A percentile compares a stretch with the other conserved stretches of the same genome.
These are phyloP conservation scores for Periconia digitata DNA, from an alignment of 2,329 filamentous ascomycete species.

Conservation along the genomic window DNA sequence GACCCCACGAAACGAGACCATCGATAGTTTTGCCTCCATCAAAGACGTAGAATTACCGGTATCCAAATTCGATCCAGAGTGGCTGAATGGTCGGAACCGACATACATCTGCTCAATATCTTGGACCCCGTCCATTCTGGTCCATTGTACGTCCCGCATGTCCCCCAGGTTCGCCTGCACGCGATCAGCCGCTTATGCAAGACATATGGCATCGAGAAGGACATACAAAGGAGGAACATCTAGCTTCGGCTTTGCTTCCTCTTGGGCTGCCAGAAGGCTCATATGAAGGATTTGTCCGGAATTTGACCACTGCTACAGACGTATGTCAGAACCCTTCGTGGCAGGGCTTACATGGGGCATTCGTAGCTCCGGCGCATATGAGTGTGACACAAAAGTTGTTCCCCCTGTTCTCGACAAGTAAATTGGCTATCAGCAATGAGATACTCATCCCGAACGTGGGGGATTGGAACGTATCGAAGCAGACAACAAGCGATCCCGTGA, in stretches of 20 bases:
- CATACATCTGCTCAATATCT: constrained; percentile 23
- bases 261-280: constrained; percentile 32
- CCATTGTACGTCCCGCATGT: constrained; percentile 47
- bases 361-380: constrained; percentile 48
- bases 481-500: constrained; percentile 11
- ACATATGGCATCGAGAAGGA: constrained; percentile 39
- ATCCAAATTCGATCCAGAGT: constrained; percentile 25
- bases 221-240: constrained; percentile 37
- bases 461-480: constrained; percentile 44
- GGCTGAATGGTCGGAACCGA: constrained; percentile 27
- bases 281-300: constrained; percentile 51
- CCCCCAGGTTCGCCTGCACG: constrained; percentile 39
- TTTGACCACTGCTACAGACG: constrained; percentile 47
- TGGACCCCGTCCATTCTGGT: constrained; percentile 45
- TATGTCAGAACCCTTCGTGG: constrained; percentile 48
- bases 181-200: constrained; percentile 26
- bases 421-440: constrained; percentile 53
- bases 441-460: constrained; percentile 50
- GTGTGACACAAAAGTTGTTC: constrained; percentile 47
- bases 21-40: constrained; percentile 9
- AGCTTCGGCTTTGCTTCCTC: constrained; percentile 39
- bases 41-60: constrained; percentile 7
- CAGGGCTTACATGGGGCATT: constrained; percentile 53
- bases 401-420: constrained; percentile 54
- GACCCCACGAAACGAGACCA: constrained; percentile 24